Evolutionary conservation across 108 stramenopile species (phyloP).

Genomic region (Skeletonema potamos): DNA sequence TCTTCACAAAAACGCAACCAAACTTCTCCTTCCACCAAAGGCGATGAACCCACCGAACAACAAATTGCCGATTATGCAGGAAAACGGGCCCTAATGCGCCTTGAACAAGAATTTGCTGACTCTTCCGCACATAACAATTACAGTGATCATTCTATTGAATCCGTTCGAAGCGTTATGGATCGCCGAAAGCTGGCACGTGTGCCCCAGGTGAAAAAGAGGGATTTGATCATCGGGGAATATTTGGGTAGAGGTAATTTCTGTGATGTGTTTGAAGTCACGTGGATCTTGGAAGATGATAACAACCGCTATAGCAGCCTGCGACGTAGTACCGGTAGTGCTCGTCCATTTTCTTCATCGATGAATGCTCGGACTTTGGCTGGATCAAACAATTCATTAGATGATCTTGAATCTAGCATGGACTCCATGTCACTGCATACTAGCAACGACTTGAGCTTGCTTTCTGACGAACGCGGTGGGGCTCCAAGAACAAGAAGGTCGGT

Average conservation of each 20-base stretch:
- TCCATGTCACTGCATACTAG: not conserved
- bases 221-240: slow-evolving; percentile 35
- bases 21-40: not conserved
- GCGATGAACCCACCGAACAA: slow-evolving; percentile 11
- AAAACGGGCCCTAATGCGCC: slow-evolving; percentile 23
- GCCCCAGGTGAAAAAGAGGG: slow-evolving; percentile 31
- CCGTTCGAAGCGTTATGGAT: slow-evolving; percentile 26
- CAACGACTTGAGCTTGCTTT: not conserved
- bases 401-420: not conserved
- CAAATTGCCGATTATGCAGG: slow-evolving; percentile 38
- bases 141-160: not conserved
- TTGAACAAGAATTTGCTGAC: slow-evolving; percentile 28
- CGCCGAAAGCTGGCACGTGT: slow-evolving; percentile 19
- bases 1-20: not conserved
- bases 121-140: not conserved
- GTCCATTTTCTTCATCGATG: not conserved
- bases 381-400: not conserved
- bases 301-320: not conserved
- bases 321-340: not conserved
- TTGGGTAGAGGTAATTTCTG: slow-evolving; percentile 40
- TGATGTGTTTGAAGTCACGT: slow-evolving; percentile 40
- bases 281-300: slow-evolving; percentile 1
- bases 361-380: not conserved
- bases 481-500: not conserved
- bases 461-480: not conserved